A percentile compares a stretch with the other conserved stretches of the same genome.
These are phyloP conservation scores for Beta macrorhiza DNA, from an alignment of 179 eudicot genomes.

Conservation along the genomic window DNA sequence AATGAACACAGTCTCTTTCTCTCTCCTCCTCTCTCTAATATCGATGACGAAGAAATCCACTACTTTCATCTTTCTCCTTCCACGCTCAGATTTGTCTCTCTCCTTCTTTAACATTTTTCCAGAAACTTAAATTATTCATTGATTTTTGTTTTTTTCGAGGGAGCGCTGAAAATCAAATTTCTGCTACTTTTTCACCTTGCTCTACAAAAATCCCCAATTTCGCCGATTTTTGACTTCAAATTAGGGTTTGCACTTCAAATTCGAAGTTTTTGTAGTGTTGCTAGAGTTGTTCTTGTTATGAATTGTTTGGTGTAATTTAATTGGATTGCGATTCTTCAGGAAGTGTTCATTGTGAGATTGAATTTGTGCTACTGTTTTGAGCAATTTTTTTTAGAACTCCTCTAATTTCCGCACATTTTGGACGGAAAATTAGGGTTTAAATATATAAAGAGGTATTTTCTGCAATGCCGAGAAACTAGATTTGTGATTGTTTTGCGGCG, in stretches of 20 bases:
- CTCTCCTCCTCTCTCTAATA: neutral
- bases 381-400: neutral
- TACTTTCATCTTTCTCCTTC: neutral
- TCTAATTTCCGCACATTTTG: neutral
- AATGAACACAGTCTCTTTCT: neutral
- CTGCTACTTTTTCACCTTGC: neutral
- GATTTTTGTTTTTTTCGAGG: neutral
- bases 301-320: neutral
- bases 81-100: neutral
- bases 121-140: neutral
- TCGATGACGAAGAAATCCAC: neutral
- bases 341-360: neutral
- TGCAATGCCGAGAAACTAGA: slow-evolving; percentile 4
- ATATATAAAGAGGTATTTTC: neutral
- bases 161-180: neutral
- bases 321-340: neutral
- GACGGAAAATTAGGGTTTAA: neutral
- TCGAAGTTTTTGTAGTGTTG: neutral
- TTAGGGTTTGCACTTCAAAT: neutral
- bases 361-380: neutral
- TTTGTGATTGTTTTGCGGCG: slow-evolving; percentile 4
- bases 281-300: neutral
- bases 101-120: neutral
- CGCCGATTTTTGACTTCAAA: neutral
- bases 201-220: neutral